Percentiles rank a stretch among this genome's conserved stretches.
Evolutionary conservation across 2,329 filamentous ascomycete genomes (phyloP).

Genomic region (Colletotrichum neosansevieriae): DNA sequence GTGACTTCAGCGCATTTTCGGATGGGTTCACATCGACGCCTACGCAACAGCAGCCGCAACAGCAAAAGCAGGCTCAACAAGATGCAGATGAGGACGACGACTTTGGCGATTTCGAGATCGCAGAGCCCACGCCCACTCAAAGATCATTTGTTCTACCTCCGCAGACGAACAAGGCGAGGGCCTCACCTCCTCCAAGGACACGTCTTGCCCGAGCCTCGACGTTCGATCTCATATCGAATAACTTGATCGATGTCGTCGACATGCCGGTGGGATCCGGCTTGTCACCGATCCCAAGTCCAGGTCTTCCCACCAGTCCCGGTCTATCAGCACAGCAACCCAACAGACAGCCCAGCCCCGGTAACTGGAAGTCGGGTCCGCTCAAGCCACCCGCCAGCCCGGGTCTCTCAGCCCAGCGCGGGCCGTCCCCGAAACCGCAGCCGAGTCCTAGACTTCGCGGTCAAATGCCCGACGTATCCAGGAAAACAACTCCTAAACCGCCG

Average conservation of each 20-base stretch:
- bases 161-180: conserved; percentile 25
- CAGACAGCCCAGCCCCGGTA: conserved; percentile 15
- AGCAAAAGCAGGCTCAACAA: conserved; percentile 11
- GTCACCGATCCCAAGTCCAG: conserved; percentile 35
- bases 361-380: conserved; percentile 13
- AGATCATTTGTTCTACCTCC: conserved; percentile 37
- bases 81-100: conserved; percentile 69
- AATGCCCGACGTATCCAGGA: conserved; percentile 9
- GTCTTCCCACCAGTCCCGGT: conserved; percentile 17
- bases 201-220: conserved; percentile 62
- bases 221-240: conserved; percentile 66
- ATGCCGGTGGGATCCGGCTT: conserved; percentile 22
- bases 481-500: conserved; percentile 12
- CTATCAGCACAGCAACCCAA: conserved; percentile 9
- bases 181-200: conserved; percentile 43
- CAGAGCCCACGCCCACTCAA: conserved; percentile 50
- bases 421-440: conserved; percentile 41
- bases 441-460: conserved; percentile 41
- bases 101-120: conserved; percentile 77
- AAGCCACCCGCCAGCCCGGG: conserved; percentile 17
- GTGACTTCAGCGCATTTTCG: conserved; percentile 40
- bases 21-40: conserved; percentile 30
- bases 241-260: conserved; percentile 55
- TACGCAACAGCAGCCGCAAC: conserved; percentile 40
- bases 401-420: conserved; percentile 12